Conservation (phyloP, 2,329 filamentous ascomycete species). For the Monosporascus sp. region DNA sequence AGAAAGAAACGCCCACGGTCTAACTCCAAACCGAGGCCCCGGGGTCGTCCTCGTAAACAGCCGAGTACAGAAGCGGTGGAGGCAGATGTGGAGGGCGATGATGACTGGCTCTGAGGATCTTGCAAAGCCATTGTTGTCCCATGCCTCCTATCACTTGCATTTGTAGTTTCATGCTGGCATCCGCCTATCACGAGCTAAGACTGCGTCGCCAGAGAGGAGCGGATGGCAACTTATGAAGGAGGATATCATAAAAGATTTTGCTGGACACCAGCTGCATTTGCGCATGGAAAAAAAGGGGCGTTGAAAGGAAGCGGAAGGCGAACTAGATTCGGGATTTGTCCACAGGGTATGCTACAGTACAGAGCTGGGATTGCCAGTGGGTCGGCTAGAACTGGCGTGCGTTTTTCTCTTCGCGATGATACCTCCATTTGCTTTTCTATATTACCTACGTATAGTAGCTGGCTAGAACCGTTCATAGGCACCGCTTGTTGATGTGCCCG, state of each 20-base stretch:
- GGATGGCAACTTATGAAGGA: not conserved
- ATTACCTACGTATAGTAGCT: not conserved
- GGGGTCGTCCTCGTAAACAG: slow-evolving; percentile 47
- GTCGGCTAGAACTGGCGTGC: not conserved
- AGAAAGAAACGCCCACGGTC: slow-evolving; percentile 56
- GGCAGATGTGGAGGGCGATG: slow-evolving; percentile 12
- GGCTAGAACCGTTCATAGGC: not conserved
- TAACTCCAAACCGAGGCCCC: slow-evolving; percentile 42
- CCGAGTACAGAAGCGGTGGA: slow-evolving; percentile 9
- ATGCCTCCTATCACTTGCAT: not conserved
- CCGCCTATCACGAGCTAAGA: not conserved
- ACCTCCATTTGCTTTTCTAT: slow-evolving; percentile 9
- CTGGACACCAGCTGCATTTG: not conserved
- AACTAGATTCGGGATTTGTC: not conserved
- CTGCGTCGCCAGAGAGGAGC: not conserved
- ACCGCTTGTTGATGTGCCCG: not conserved
- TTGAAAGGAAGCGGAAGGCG: slow-evolving; percentile 5
- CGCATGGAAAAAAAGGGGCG: slow-evolving; percentile 9
- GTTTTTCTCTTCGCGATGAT: slow-evolving; percentile 9
- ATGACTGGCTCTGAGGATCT: slow-evolving; percentile 2
- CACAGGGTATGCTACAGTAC: not conserved
- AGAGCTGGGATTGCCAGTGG: not conserved
- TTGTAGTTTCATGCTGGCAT: no score
- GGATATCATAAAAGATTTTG: not conserved
- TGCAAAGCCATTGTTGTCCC: not conserved